Percentiles rank a stretch among this genome's conserved stretches.
Evolutionary conservation across 257 asterid genomes (phyloP).

Genomic region (Schizonepeta tenuifolia): DNA sequence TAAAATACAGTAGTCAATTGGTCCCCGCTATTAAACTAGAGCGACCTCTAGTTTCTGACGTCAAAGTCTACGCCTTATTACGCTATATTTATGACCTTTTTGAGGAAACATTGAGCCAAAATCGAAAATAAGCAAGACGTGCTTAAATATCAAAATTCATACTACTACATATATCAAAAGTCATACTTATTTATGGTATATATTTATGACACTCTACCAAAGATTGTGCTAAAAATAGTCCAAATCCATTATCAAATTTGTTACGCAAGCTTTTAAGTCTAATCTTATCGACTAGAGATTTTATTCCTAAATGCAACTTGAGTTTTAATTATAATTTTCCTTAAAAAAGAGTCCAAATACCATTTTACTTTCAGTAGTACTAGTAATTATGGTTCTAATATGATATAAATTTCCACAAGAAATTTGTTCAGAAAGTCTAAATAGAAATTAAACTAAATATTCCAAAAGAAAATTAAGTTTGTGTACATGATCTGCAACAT

Average conservation of each 20-base stretch:
- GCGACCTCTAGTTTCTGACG: background rate
- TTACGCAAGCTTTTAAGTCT: too few species aligned
- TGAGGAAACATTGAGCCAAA: conserved; percentile 27
- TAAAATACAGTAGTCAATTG: background rate
- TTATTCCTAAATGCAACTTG: too few species aligned
- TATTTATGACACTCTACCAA: background rate
- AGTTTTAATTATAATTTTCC: too few species aligned
- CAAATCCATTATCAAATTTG: background rate
- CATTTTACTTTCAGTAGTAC: background rate
- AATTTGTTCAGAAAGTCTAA: background rate
- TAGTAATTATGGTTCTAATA: background rate
- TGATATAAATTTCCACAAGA: background rate
- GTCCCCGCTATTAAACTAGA: background rate
- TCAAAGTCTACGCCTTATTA: conserved; percentile 9
- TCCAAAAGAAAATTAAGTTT: background rate
- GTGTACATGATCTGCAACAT: background rate
- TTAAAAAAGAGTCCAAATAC: too few species aligned
- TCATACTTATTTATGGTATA: background rate
- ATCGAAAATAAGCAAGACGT: background rate
- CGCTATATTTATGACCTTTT: conserved; percentile 15
- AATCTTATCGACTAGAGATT: too few species aligned
- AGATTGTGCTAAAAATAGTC: conserved; percentile 22
- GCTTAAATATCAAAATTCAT: background rate
- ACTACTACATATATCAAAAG: background rate
- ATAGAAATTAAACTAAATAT: background rate